A percentile compares a stretch with the other conserved stretches of the same genome.
phyloP scores from a whole-genome alignment of 1,139 yeast genomes.

The Wickerhamiella infanticola region DNA sequence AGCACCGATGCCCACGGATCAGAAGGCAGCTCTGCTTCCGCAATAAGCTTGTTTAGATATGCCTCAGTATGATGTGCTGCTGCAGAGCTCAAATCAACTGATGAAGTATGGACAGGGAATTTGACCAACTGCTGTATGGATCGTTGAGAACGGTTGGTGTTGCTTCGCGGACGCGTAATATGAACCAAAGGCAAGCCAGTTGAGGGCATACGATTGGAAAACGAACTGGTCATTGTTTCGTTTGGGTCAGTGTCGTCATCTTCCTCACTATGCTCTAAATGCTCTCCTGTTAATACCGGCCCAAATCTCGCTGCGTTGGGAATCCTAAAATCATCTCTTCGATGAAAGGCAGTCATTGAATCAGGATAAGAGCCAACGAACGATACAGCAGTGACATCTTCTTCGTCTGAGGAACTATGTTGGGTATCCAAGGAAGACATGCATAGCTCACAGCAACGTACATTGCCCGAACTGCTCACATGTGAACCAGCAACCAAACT shows the following conservation, averaged over 20 bases:
- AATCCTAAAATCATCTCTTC: background rate
- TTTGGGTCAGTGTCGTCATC: background rate
- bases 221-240: background rate
- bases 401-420: slow-evolving; percentile 8
- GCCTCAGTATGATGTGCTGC: slow-evolving; percentile 29
- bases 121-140: slow-evolving; percentile 2
- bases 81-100: slow-evolving; percentile 25
- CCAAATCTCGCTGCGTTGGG: background rate
- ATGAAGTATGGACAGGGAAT: background rate
- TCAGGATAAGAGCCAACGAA: background rate
- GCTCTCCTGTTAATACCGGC: background rate
- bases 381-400: slow-evolving; percentile 2
- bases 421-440: slow-evolving; percentile 9
- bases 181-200: background rate
- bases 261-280: background rate
- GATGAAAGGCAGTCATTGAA: background rate
- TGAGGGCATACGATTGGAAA: background rate
- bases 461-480: slow-evolving; percentile 49
- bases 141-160: background rate
- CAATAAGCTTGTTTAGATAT: slow-evolving; percentile 48
- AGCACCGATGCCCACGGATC: slow-evolving; percentile 41
- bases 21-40: slow-evolving; percentile 44
- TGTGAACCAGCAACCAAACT: slow-evolving; percentile 52
- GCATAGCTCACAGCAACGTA: slow-evolving; percentile 15
- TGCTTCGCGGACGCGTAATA: background rate